Percentiles rank a stretch among this genome's conserved stretches.
phyloP scores from a whole-genome alignment of 129 eudicot genomes.

The Pseudognaphalium luteoalbum region DNA sequence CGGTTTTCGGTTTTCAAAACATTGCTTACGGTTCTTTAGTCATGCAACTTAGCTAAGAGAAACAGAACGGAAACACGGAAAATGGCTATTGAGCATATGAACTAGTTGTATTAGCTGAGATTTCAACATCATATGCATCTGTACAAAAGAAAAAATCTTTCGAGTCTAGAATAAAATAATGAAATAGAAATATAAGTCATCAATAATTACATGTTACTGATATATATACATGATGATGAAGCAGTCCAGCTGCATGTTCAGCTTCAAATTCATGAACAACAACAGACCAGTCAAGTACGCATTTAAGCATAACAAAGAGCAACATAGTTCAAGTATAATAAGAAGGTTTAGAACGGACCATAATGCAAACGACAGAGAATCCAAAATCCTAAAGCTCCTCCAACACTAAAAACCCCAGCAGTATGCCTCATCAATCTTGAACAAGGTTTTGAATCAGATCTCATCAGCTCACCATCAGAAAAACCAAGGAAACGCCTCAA shows the following conservation, averaged over 20 bases:
- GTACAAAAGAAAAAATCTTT: not conserved
- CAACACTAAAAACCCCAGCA: slow-evolving; percentile 85
- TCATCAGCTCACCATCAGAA: slow-evolving; percentile 92
- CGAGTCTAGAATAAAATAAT: not conserved
- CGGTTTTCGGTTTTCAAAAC: too few species aligned
- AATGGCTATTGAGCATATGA: not conserved
- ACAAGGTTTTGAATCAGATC: slow-evolving; percentile 94
- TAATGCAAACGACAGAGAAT: slow-evolving; percentile 87
- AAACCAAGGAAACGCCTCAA: slow-evolving; percentile 72
- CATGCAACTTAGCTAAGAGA: not conserved
- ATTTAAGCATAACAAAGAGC: not conserved
- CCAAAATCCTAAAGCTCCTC: slow-evolving; percentile 95
- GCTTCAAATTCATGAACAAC: not conserved
- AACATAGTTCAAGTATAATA: not conserved
- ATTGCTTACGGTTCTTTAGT: not conserved
- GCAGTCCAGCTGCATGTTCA: not conserved
- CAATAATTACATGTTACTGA: not conserved
- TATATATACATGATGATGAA: not conserved
- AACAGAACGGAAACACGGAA: not conserved
- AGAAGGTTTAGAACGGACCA: slow-evolving; percentile 42
- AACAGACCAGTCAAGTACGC: not conserved
- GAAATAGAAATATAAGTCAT: not conserved
- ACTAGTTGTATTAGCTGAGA: not conserved
- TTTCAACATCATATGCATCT: not conserved
- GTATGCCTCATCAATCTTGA: slow-evolving; percentile 91